A percentile compares a stretch with the other conserved stretches of the same genome.
These are phyloP conservation scores for Saccharomycopsis fermentans DNA, from an alignment of 805 yeast genomes.

Conservation along the genomic window DNA sequence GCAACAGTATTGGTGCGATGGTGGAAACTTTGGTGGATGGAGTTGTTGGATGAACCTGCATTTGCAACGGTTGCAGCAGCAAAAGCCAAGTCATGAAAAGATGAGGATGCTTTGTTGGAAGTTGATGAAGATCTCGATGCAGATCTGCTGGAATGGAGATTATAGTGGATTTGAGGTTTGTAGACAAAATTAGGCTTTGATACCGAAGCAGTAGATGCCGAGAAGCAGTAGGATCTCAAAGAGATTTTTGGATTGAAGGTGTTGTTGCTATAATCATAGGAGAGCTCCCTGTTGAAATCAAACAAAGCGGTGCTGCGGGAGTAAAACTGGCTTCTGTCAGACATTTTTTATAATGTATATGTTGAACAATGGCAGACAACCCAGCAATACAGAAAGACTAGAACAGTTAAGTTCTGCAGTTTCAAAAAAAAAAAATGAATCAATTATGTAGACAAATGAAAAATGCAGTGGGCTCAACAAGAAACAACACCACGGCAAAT, in stretches of 20 bases:
- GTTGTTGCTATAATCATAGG: slow-evolving; percentile 16
- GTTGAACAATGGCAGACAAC: too few species aligned
- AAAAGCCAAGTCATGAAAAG: neutral
- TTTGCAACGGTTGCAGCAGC: neutral
- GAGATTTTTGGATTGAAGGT: slow-evolving; percentile 18
- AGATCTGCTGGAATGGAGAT: neutral
- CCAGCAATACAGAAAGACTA: too few species aligned
- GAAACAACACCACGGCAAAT: too few species aligned
- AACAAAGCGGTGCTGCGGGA: neutral
- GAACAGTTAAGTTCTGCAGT: too few species aligned
- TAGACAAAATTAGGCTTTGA: neutral
- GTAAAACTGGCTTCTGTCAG: neutral
- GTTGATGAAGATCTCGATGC: neutral
- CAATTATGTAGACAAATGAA: too few species aligned
- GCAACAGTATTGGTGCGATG: neutral
- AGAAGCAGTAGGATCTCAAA: slow-evolving; percentile 14
- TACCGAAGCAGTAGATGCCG: neutral
- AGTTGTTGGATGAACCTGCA: too few species aligned
- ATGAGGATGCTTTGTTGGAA: neutral
- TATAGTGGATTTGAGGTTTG: neutral
- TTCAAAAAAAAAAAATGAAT: too few species aligned
- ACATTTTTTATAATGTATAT: neutral
- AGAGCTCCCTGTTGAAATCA: slow-evolving; percentile 12
- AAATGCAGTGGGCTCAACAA: too few species aligned
- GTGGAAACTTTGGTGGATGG: neutral